Conservation (phyloP, 768 basidiomycete genomes). For the Pholiota conissans region DNA sequence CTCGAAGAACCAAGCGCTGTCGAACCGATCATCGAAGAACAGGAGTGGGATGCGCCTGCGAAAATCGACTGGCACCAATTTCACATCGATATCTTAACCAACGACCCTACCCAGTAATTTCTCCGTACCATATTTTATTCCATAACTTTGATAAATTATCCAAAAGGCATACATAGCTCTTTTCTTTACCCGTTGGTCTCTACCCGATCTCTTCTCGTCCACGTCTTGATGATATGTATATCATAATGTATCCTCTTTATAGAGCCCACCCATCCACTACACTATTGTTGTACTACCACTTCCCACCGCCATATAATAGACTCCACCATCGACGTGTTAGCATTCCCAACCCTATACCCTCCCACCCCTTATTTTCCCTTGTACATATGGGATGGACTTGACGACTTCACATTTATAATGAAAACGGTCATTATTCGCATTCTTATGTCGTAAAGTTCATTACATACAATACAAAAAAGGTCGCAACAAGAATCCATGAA, state of each 20-base stretch:
- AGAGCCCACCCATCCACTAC: not conserved
- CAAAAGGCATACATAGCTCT: not conserved
- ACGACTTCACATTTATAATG: not conserved
- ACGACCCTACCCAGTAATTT: constrained; percentile 2
- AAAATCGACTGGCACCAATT: constrained; percentile 60
- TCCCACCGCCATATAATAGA: not conserved
- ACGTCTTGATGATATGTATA: constrained; percentile 4
- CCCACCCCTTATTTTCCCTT: not conserved
- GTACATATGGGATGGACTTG: not conserved
- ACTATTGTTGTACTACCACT: constrained; percentile 6
- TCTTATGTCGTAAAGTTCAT: constrained; percentile 20
- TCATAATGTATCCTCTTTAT: not conserved
- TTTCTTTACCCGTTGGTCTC: not conserved
- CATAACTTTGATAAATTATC: not conserved
- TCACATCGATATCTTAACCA: constrained; percentile 43
- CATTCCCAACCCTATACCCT: not conserved
- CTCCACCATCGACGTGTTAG: not conserved
- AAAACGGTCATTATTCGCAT: constrained; percentile 10
- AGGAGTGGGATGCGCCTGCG: constrained; percentile 35
- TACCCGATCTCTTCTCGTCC: not conserved
- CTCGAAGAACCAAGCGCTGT: constrained; percentile 23
- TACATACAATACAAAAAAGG: constrained; percentile 15
- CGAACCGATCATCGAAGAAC: constrained; percentile 18
- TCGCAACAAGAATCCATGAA: constrained; percentile 10
- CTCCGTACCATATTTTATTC: not conserved